These are phyloP conservation scores for Hypoxylon sp. DNA, from an alignment of 2,329 filamentous ascomycete genomes.

Conservation along the genomic window DNA sequence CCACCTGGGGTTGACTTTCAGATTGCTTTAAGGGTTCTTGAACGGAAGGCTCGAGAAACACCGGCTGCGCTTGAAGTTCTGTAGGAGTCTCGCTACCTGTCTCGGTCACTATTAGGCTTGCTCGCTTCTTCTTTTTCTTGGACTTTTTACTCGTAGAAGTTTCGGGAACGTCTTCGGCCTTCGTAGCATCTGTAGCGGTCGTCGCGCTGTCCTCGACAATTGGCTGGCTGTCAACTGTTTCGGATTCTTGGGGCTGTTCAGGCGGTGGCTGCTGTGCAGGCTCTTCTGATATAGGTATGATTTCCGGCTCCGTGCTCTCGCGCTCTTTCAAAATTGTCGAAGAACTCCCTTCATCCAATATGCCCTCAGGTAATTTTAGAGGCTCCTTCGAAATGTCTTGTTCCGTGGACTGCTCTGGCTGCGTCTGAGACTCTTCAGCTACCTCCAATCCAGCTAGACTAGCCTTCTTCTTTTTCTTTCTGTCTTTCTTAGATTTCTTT, in stretches of 20 bases:
- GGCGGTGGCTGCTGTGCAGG: constrained; percentile 26
- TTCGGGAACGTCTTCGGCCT: constrained; percentile 25
- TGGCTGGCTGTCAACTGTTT: constrained; percentile 23
- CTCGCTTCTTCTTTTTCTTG: constrained; percentile 59
- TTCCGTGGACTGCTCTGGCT: constrained; percentile 2
- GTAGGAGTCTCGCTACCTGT: constrained; percentile 25
- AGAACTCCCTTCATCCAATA: constrained; percentile 54
- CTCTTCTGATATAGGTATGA: constrained; percentile 24
- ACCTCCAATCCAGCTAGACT: constrained; percentile 33
- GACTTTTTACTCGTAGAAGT: constrained; percentile 53
- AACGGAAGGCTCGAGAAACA: constrained; percentile 9
- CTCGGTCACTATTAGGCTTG: constrained; percentile 44
- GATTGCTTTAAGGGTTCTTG: constrained; percentile 23
- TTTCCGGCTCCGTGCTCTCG: constrained; percentile 44
- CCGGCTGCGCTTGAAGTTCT: constrained; percentile 36
- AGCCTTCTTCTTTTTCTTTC: constrained; percentile 53
- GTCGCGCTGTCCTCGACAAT: constrained; percentile 54
- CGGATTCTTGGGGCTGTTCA: constrained; percentile 21
- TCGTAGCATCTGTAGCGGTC: constrained; percentile 11
- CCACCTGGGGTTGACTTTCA: constrained; percentile 18
- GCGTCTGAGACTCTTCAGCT: constrained; percentile 18
- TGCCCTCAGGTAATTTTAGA: constrained; percentile 14
- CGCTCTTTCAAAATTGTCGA: constrained; percentile 43
- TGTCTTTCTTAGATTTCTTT: constrained; percentile 54
- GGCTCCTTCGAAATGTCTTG: constrained; percentile 11